Base-by-base conservation (phyloP, 2,329 filamentous ascomycete genomes). In the Exserohilum turcica region DNA sequence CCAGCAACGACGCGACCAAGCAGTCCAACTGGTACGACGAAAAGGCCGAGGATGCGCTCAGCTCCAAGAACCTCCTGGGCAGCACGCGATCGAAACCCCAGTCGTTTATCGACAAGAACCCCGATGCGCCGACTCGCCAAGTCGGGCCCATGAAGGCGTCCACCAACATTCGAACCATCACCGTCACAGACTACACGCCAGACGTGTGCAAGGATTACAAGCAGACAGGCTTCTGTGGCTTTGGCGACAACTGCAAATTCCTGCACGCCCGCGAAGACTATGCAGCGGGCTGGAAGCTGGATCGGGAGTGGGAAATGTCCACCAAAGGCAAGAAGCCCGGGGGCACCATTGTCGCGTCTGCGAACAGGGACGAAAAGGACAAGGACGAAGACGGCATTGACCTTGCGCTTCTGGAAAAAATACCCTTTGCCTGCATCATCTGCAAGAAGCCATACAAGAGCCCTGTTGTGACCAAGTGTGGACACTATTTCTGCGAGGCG, bases 131-230 rank as follows among this genome's bases (percentile, higher is more conserved):
- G 2, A 78, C 77, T 24, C 83, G 86, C 59, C 81, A 84, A 31
- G 88, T 96, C 27, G 94, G 94, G 0, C 94, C 94, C 0, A 83
- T 95, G 57, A 96, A 96, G 75, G 89, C 90, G 1, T 84, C 93
- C 0, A 90, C 90, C 1, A 97, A 97, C 67, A 87, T 99, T 50
- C 86, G 94, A 45, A 96, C 90, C 2, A 88, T 96, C 59, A 97
- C 92, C 0, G 84, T 93, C 6, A 96, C 86, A 28, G 94, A 99
- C 71, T 97, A 91, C 71, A 88, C 90, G 0, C 91, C 93, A 0
- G 93, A 97, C 62, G 90, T 96, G 0, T 99, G 94, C 77, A 97
- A 97, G 74, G 94, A 97, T 71, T 94, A 91, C 75, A 93, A 93
- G 63, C 84, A 90, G 66, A 94, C 74, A 0, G 73, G 74, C 1